phyloP scores from a whole-genome alignment of 306 rosid species.

The Cajanus cajan region DNA sequence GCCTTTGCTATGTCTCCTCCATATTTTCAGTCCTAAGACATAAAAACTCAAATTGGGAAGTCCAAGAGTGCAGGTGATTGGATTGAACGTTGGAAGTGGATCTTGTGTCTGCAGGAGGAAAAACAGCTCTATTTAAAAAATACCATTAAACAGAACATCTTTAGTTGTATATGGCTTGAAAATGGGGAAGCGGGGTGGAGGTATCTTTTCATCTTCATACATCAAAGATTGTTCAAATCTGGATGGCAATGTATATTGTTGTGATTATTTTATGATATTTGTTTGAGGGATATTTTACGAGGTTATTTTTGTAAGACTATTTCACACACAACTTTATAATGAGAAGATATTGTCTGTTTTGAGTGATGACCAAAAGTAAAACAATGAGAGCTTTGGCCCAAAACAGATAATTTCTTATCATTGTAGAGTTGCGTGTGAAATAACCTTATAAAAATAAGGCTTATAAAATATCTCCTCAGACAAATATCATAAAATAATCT shows the following conservation, averaged over 20 bases:
- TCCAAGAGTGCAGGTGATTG: not conserved
- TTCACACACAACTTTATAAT: too few relatives aligned
- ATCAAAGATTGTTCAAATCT: not conserved
- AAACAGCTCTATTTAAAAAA: not conserved
- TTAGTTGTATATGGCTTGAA: not conserved
- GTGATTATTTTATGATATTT: too few relatives aligned
- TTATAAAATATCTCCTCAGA: too few relatives aligned
- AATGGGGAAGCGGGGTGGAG: not conserved
- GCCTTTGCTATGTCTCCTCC: not conserved
- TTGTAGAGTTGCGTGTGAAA: too few relatives aligned
- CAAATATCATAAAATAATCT: too few relatives aligned
- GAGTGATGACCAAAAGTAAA: too few relatives aligned
- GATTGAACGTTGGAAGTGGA: not conserved
- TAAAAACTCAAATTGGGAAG: not conserved
- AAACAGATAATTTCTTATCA: too few relatives aligned
- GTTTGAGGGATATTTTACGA: too few relatives aligned
- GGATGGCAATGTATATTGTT: not conserved
- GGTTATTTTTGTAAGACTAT: too few relatives aligned
- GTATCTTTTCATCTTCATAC: not conserved
- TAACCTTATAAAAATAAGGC: too few relatives aligned
- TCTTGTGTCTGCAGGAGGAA: constrained; percentile 11
- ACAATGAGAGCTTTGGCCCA: too few relatives aligned
- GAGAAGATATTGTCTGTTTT: too few relatives aligned
- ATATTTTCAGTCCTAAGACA: not conserved
- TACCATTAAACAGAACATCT: not conserved